Conservation (phyloP, 148 eudicot species). For the Fallopia convolvulus region DNA sequence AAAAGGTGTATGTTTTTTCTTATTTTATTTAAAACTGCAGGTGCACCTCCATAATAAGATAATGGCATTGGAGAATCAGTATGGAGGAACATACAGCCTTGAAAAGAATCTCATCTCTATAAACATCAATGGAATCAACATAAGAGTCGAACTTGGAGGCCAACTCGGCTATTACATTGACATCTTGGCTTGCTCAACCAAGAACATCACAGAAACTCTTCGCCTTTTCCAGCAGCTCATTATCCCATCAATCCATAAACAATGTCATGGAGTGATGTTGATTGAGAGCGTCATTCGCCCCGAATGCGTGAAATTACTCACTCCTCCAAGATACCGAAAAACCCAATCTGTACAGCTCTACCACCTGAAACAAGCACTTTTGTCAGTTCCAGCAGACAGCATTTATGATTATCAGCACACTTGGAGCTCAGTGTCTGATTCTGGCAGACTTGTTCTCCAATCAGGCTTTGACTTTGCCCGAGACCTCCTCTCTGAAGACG, state of each 20-base stretch:
- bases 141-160: conserved; percentile 88
- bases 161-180: conserved; percentile 56
- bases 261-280: conserved; percentile 51
- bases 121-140: conserved; percentile 65
- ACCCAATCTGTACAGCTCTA: conserved; percentile 50
- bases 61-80: conserved; percentile 58
- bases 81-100: conserved; percentile 78
- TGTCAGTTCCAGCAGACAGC: conserved; percentile 81
- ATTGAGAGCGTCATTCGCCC: conserved; percentile 63
- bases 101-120: conserved; percentile 74
- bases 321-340: conserved; percentile 79
- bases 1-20: neutral
- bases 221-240: conserved; percentile 74
- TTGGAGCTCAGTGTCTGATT: conserved; percentile 64
- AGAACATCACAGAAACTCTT: conserved; percentile 75
- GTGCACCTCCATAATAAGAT: conserved; percentile 79
- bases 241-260: conserved; percentile 67
- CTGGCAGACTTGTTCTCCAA: conserved; percentile 37
- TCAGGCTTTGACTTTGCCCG: conserved; percentile 74
- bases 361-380: conserved; percentile 64
- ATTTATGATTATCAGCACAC: conserved; percentile 96
- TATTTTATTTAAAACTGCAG: conserved; percentile 24
- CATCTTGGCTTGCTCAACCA: conserved; percentile 77
- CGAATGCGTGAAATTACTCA: conserved; percentile 65
- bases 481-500: conserved; percentile 81